Percentiles rank a stretch among this genome's conserved stretches.
phyloP scores from a whole-genome alignment of 495 filamentous ascomycete species.

The Podospora tetraspora region DNA sequence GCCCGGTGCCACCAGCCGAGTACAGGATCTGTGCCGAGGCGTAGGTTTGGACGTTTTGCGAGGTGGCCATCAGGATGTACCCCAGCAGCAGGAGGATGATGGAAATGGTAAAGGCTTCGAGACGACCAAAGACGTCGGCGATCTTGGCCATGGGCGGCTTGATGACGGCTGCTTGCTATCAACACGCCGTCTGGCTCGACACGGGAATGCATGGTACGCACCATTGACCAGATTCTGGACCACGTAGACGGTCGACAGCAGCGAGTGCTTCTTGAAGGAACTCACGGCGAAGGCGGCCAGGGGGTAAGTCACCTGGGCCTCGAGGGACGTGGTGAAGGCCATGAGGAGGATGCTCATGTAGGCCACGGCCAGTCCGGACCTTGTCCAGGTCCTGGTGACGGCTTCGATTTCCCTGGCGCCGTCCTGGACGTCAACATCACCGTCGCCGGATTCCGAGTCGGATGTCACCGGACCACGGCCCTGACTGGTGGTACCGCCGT shows the following conservation, averaged over 20 bases:
- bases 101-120: conserved; percentile 36
- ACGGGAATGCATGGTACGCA: conserved; percentile 10
- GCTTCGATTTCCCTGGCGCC: conserved; percentile 46
- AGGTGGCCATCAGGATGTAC: conserved; percentile 37
- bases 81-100: conserved; percentile 34
- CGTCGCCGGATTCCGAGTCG: not conserved
- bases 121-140: conserved; percentile 41
- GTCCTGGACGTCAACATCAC: conserved; percentile 22
- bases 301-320: conserved; percentile 42
- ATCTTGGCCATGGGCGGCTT: conserved; percentile 43
- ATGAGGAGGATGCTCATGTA: conserved; percentile 44
- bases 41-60: conserved; percentile 35
- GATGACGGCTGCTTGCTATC: conserved; percentile 29
- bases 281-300: conserved; percentile 46
- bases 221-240: conserved; percentile 49
- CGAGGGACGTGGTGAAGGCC: conserved; percentile 43
- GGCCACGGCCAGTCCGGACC: conserved; percentile 37
- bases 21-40: conserved; percentile 48
- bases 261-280: conserved; percentile 53
- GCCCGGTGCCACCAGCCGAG: conserved; percentile 43
- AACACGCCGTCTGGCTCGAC: not conserved
- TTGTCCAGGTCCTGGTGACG: conserved; percentile 46
- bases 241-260: conserved; percentile 53
- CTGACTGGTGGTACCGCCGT: conserved; percentile 1
- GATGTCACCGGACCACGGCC: not conserved